These are phyloP conservation scores for Pulveroboletus sp. DNA, from an alignment of 1,284 basidiomycete genomes.

Conservation along the genomic window DNA sequence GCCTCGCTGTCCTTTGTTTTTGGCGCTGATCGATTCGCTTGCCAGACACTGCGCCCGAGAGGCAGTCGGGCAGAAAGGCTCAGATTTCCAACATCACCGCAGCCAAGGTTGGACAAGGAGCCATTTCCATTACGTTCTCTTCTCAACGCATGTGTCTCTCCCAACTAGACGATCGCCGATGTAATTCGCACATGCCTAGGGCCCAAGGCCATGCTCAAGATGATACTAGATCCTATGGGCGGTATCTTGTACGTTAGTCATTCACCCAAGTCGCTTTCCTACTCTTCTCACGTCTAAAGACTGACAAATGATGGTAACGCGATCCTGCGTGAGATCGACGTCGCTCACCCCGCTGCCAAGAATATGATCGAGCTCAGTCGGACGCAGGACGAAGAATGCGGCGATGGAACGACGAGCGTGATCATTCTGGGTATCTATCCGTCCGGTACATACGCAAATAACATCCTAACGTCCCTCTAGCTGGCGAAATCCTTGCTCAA, in stretches of 20 bases:
- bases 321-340: slow-evolving; percentile 96
- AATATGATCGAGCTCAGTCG: slow-evolving; percentile 98
- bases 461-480: slow-evolving; percentile 42
- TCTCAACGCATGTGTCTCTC: not conserved
- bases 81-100: slow-evolving; percentile 98
- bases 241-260: slow-evolving; percentile 77
- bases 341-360: slow-evolving; percentile 97
- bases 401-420: slow-evolving; percentile 96
- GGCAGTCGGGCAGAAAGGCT: slow-evolving; percentile 92
- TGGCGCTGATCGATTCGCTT: slow-evolving; percentile 12
- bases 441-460: not conserved
- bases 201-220: slow-evolving; percentile 98
- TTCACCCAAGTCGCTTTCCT: not conserved
- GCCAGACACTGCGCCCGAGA: slow-evolving; percentile 88
- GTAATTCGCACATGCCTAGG: slow-evolving; percentile 98
- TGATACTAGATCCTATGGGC: slow-evolving; percentile 99
- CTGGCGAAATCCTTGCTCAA: slow-evolving; percentile 98
- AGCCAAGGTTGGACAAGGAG: slow-evolving; percentile 72
- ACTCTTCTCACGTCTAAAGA: slow-evolving; percentile 42
- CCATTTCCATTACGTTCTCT: not conserved
- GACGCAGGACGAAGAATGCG: slow-evolving; percentile 98
- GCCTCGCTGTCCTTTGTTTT: not conserved
- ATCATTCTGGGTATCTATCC: slow-evolving; percentile 81
- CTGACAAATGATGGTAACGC: slow-evolving; percentile 98
- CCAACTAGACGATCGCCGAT: slow-evolving; percentile 87